phyloP scores from a whole-genome alignment of 1,284 basidiomycete species.

The Sporisorium iseilematis-ciliati region DNA sequence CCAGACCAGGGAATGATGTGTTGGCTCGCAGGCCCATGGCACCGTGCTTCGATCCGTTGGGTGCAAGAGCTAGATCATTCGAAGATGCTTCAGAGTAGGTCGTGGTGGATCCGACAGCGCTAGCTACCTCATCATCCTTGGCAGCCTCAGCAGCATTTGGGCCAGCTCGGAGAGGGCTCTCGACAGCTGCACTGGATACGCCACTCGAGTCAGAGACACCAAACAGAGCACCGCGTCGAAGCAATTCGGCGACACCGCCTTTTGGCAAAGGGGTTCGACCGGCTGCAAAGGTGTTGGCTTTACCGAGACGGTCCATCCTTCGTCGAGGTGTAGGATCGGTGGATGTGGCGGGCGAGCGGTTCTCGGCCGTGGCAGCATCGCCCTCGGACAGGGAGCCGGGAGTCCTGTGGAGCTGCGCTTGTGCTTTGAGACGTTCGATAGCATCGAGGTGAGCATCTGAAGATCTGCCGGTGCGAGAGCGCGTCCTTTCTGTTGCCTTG shows the following conservation, averaged over 20 bases:
- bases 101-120: conserved; percentile 31
- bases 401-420: conserved; percentile 33
- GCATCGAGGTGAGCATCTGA: conserved; percentile 42
- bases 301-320: conserved; percentile 51
- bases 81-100: conserved; percentile 46
- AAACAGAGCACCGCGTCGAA: conserved; percentile 46
- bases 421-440: conserved; percentile 46
- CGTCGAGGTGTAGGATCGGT: conserved; percentile 28
- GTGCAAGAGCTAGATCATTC: conserved; percentile 40
- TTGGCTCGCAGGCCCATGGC: conserved; percentile 47
- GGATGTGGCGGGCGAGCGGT: conserved; percentile 23
- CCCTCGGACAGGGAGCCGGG: conserved; percentile 35
- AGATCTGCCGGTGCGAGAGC: conserved; percentile 21
- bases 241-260: conserved; percentile 43
- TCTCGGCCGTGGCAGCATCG: conserved; percentile 15
- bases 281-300: conserved; percentile 48
- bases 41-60: conserved; percentile 40
- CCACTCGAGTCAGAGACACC: conserved; percentile 36
- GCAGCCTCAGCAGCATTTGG: conserved; percentile 8
- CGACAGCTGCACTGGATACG: conserved; percentile 21
- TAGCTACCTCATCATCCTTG: conserved; percentile 39
- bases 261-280: conserved; percentile 49
- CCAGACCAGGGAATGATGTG: conserved; percentile 50
- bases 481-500: conserved; percentile 35
- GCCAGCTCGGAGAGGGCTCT: conserved; percentile 28